Percentiles rank a stretch among this genome's conserved stretches.
These are phyloP conservation scores for Chalaropsis ovoidea DNA, from an alignment of 2,329 filamentous ascomycete species.

Conservation along the genomic window DNA sequence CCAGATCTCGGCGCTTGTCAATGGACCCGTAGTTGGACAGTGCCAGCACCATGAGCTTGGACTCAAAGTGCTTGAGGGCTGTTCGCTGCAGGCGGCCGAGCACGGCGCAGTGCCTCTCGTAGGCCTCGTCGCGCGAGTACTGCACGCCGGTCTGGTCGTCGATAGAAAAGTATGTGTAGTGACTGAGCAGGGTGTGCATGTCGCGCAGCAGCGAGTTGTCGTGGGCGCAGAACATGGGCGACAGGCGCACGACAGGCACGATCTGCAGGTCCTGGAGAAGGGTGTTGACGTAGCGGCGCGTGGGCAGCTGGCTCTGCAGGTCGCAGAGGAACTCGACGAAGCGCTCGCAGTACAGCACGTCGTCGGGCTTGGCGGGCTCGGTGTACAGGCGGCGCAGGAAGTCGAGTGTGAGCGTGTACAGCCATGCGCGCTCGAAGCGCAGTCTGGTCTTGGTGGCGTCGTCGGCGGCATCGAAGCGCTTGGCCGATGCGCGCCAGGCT, in stretches of 20 bases:
- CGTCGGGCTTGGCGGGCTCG: conserved; percentile 45
- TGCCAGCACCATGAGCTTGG: conserved; percentile 82
- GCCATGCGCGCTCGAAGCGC: conserved; percentile 86
- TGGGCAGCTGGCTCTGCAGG: conserved; percentile 85
- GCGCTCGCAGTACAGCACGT: conserved; percentile 77
- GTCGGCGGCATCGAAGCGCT: conserved; percentile 80
- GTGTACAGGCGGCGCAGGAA: conserved; percentile 67
- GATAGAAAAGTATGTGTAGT: conserved; percentile 81
- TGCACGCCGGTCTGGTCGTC: conserved; percentile 83
- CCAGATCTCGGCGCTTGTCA: conserved; percentile 67
- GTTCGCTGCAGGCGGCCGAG: conserved; percentile 72
- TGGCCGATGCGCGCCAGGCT: conserved; percentile 77
- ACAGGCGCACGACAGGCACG: conserved; percentile 65
- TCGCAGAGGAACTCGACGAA: conserved; percentile 86
- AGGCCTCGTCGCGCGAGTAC: conserved; percentile 59
- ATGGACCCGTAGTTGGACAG: conserved; percentile 88
- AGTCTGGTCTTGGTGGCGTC: conserved; percentile 66
- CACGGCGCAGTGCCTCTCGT: conserved; percentile 65
- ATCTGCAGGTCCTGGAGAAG: conserved; percentile 78
- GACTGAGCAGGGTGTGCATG: conserved; percentile 65
- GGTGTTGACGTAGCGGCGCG: conserved; percentile 83
- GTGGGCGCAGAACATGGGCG: conserved; percentile 64
- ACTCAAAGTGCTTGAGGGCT: conserved; percentile 70
- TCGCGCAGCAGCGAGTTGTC: conserved; percentile 71
- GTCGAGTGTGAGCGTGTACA: conserved; percentile 75